A percentile compares a stretch with the other conserved stretches of the same genome.
Conservation (phyloP, 2,329 filamentous ascomycete genomes). For the Trichoderma sp. region DNA sequence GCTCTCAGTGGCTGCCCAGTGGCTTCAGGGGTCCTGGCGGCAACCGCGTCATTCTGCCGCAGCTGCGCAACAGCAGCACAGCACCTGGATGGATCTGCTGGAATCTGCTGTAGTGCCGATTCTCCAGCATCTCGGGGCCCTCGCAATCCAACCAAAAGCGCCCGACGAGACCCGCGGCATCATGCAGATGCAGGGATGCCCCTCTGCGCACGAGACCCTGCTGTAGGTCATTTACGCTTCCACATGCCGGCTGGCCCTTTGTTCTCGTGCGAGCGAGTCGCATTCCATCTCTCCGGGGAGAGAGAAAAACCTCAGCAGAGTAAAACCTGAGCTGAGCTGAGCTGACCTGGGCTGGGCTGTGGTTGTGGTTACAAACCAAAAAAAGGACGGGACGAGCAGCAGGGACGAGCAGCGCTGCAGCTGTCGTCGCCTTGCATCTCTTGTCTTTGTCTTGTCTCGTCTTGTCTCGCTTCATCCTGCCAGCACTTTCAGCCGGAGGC, state of each 20-base stretch:
- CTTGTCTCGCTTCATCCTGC: not conserved
- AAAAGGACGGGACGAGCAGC: not conserved
- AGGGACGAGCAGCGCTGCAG: slow-evolving; percentile 3
- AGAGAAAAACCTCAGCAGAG: not conserved
- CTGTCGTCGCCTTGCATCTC: slow-evolving; percentile 5
- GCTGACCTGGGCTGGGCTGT: not conserved
- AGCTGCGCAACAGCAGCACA: not conserved
- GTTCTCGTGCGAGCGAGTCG: slow-evolving; percentile 12
- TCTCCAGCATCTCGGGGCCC: not conserved
- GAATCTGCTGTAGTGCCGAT: slow-evolving; percentile 4
- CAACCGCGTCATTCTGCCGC: slow-evolving; percentile 19
- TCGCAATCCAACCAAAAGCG: slow-evolving; percentile 10
- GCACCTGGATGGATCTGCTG: not conserved
- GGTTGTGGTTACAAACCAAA: not conserved
- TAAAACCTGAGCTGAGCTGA: not conserved
- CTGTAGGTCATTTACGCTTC: slow-evolving; percentile 12
- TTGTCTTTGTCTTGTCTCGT: not conserved
- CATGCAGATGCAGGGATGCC: slow-evolving; percentile 18
- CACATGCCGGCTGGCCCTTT: not conserved
- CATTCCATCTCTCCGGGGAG: not conserved
- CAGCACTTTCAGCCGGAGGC: not conserved
- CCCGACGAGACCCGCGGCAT: not conserved
- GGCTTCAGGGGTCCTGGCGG: slow-evolving; percentile 18
- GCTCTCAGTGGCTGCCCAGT: not conserved
- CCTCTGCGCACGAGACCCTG: slow-evolving; percentile 18